Conservation (phyloP, 225 moss, liverwort and hornwort species). For the Rhytidiadelphus loreus region DNA sequence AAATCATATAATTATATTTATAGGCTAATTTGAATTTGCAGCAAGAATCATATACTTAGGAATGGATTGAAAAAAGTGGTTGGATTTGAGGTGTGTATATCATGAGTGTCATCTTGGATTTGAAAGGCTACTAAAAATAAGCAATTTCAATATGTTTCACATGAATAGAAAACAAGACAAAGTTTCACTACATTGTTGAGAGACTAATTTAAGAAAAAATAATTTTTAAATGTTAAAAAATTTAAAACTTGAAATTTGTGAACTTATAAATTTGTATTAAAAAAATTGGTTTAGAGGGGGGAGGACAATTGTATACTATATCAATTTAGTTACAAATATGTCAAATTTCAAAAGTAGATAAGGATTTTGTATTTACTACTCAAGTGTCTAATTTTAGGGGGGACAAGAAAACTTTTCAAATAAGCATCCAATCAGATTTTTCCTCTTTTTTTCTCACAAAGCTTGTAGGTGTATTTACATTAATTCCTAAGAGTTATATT, state of each 20-base stretch:
- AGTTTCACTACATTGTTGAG: neutral
- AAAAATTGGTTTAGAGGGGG: rapidly evolving
- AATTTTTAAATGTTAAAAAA: neutral
- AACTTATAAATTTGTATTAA: neutral
- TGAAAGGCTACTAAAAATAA: neutral
- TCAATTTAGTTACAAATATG: neutral
- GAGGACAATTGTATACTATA: neutral
- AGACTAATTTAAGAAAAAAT: neutral
- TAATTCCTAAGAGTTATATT: neutral
- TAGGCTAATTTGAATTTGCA: rapidly evolving
- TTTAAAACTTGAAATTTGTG: no score
- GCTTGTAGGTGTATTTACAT: rapidly evolving
- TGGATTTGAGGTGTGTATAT: rapidly evolving
- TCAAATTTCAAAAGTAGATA: neutral
- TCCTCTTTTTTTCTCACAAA: rapidly evolving
- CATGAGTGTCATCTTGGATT: neutral
- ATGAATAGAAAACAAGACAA: no score
- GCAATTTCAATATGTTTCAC: neutral
- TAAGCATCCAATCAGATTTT: neutral
- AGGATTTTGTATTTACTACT: neutral
- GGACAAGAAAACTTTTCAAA: neutral
- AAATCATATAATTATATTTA: neutral
- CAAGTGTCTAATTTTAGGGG: neutral
- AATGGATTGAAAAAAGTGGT: neutral
- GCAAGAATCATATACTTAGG: rapidly evolving